phyloP scores from a whole-genome alignment of 306 rosid genomes.

The Sindora glabra region DNA sequence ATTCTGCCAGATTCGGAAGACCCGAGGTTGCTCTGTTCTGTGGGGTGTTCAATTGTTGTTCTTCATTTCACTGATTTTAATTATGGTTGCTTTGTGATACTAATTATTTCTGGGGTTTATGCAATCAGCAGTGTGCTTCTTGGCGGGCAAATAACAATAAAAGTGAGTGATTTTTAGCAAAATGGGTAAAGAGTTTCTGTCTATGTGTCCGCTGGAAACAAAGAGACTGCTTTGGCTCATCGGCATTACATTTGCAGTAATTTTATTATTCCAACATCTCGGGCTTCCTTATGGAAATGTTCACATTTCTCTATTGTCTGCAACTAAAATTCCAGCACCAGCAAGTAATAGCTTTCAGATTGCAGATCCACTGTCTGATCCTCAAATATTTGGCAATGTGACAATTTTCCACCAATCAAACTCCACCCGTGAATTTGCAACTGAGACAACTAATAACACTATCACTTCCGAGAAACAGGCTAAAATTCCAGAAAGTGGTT shows the following conservation, averaged over 20 bases:
- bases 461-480: too few relatives aligned
- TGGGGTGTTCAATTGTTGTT: too few relatives aligned
- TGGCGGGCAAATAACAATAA: too few relatives aligned
- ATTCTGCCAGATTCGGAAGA: too few relatives aligned
- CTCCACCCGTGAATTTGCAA: too few relatives aligned
- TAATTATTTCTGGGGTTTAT: constrained; percentile 15
- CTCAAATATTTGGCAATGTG: constrained; percentile 11
- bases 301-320: constrained; percentile 28
- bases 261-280: constrained; percentile 42
- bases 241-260: constrained; percentile 39
- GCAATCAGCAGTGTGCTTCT: constrained; percentile 35
- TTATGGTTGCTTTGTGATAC: too few relatives aligned
- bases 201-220: constrained; percentile 32
- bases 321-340: constrained; percentile 13
- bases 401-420: too few relatives aligned
- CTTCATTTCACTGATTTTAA: too few relatives aligned
- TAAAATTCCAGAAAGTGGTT: constrained; percentile 10
- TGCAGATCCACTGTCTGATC: constrained; percentile 16
- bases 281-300: constrained; percentile 39
- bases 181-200: constrained; percentile 46
- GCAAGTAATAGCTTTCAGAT: constrained; percentile 19
- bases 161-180: constrained; percentile 13
- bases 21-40: not conserved
- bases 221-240: constrained; percentile 49
- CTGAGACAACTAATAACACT: constrained; percentile 16